Evolutionary conservation across 495 filamentous ascomycete species (phyloP), one percentile per base, ranked within the genome.

Genomic region (Jackrogersella minutella): DNA sequence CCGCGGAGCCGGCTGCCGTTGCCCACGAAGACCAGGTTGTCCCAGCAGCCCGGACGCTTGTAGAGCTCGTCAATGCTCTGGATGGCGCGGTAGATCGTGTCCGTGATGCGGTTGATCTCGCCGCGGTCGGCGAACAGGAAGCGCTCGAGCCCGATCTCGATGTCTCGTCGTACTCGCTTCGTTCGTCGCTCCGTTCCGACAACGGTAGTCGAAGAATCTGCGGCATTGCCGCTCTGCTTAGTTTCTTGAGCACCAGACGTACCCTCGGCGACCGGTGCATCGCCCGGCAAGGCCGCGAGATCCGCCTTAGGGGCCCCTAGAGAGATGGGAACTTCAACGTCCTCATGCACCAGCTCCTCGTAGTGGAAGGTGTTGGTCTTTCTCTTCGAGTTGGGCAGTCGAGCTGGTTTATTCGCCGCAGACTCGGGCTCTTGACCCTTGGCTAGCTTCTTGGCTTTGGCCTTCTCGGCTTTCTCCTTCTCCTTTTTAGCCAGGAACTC

Each of bases 401-500:
- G 85, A 13, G 76, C 62, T 9, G 86, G 79, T 62, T 84, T 88
- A 13, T 83, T 82, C 11, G 77, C 79, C 1, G 81, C 83, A 14
- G 82, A 74, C 11, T 83, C 87, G 40, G 87, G 86, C 69, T 88
- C 91, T 53, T 83, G 84, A n/a, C 80, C 80, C 60, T 83, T 82
- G 16, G 66, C 69, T 22, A 79, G 79, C 66, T 81, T 80, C 54
- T 77, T 80, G 1, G 64, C 62, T 56, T 82, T 84, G 0, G 81
- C 81, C 78, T 84, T 88, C 54, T 87, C 90, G n/a, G 84, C 85
- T 80, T 96, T 97, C 71, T 96, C 92, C 76, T 90, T 93, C 68
- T 98, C 96, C 70, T 92, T 90, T 72, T 90, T 91, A 5, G 92
- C 93, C 9, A 99, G 81, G 67, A 92, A 97, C 69, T 98, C 96